phyloP scores from a whole-genome alignment of 148 eudicot genomes.

The Rhododendron kiyosumense region DNA sequence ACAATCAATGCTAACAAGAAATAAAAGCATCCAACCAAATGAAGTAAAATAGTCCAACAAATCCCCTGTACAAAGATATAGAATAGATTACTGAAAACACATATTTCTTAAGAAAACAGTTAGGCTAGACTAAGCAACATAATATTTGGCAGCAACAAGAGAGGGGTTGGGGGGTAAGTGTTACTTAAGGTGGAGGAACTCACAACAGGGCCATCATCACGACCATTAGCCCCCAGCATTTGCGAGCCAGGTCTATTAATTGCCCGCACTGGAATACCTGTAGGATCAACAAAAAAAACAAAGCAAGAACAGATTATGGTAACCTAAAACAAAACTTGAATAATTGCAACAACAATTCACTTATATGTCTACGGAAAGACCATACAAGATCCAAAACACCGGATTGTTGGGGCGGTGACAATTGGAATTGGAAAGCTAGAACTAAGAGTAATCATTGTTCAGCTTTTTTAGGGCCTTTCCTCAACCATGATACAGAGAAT shows the following conservation, averaged over 20 bases:
- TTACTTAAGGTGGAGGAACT: slow-evolving; percentile 20
- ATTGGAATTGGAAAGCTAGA: not conserved
- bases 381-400: not conserved
- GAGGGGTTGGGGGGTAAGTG: not conserved
- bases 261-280: slow-evolving; percentile 57
- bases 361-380: not conserved
- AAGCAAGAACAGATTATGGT: not conserved
- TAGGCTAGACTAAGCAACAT: not conserved
- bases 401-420: not conserved
- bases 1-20: not conserved
- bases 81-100: not conserved
- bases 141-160: not conserved
- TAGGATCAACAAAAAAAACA: not conserved
- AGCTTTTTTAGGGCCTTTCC: not conserved
- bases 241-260: slow-evolving; percentile 69
- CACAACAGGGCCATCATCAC: slow-evolving; percentile 75
- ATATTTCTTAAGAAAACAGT: not conserved
- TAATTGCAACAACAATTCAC: not conserved
- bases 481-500: not conserved
- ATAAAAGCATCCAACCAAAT: not conserved
- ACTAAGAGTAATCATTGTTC: not conserved
- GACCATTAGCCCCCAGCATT: slow-evolving; percentile 70
- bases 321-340: not conserved
- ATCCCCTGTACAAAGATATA: not conserved
- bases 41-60: not conserved